Evolutionary conservation across 2,329 filamentous ascomycete species (phyloP), one percentile per base, ranked within the genome.

Genomic region (Beauveria medogensis): DNA sequence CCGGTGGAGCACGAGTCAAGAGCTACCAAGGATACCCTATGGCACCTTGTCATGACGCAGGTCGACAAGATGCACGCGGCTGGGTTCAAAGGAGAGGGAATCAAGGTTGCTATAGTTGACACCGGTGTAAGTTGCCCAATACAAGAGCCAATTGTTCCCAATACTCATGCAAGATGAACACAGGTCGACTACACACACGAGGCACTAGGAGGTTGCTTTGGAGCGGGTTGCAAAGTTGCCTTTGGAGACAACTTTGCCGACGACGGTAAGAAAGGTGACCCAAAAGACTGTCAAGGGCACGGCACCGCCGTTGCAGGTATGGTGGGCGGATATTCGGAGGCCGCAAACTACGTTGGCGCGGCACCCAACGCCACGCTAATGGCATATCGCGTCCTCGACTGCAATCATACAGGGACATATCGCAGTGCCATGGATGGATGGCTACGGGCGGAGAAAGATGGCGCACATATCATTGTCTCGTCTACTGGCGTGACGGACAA

Each of bases 241-340:
- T 80, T 78, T 61, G 85, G 85, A 20, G 75, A 75, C 37, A 83
- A 85, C 64, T 74, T 85, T 47, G 79, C 85, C 16, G 84, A 83
- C n/a, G 82, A 87, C 58, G 73, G 72, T 48, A 83, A 79, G 69
- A 72, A 65, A 46, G 76, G 76, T 44, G 79, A 83, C 63, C 83
- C 83, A 2, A 80, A 81, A 66, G 81, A 81, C 64, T 84, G 82
- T 66, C 71, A 68, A 2, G 84, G 84, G 2, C 84, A 88, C 69
- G 84, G 85, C 28, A 84, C 82, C 0, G 83, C 85, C 69, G 81
- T 85, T 28, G 77, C 83, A 2, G 85, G 85, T 34, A 86, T 84
- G 62, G 78, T 88, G 46, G 85, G 82, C 3, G 84, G 83, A 1
- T 80, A 84, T 68, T 69, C 71, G 10, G 30, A 34, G 53, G 76